These are phyloP conservation scores for Tylopilus sp. DNA, from an alignment of 1,284 basidiomycete genomes.

Conservation along the genomic window DNA sequence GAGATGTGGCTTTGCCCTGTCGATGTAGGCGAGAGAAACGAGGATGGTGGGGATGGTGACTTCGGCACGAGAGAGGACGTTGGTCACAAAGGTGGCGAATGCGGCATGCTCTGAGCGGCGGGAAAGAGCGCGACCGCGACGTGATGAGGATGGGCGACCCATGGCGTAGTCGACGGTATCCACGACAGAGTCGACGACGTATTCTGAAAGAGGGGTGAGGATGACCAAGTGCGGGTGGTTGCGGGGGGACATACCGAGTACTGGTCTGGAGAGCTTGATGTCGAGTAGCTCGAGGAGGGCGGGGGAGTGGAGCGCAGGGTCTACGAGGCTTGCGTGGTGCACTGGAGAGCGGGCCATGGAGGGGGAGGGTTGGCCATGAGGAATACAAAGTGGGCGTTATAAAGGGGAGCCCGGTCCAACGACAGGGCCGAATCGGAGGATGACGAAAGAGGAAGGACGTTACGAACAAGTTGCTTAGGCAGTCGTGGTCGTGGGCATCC, in stretches of 20 bases:
- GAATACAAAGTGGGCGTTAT: conserved; percentile 22
- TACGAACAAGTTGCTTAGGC: too few species aligned
- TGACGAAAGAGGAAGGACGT: conserved; percentile 29
- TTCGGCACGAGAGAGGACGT: conserved; percentile 65
- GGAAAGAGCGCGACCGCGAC: conserved; percentile 44
- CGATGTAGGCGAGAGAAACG: conserved; percentile 64
- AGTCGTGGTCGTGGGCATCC: too few species aligned
- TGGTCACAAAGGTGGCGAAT: conserved; percentile 59
- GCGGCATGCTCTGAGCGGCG: conserved; percentile 49
- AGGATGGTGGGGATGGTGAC: conserved; percentile 61
- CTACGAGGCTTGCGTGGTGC: conserved; percentile 61
- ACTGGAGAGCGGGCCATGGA: conserved; percentile 36
- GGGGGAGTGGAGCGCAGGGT: conserved; percentile 55
- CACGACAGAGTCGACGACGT: conserved; percentile 59
- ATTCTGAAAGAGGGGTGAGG: conserved; percentile 43
- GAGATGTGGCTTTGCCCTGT: conserved; percentile 66
- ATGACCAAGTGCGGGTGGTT: background rate
- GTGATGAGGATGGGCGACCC: conserved; percentile 53
- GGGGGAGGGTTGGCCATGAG: conserved; percentile 4
- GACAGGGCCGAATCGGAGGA: conserved; percentile 34
- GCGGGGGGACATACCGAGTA: conserved; percentile 53
- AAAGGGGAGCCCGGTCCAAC: conserved; percentile 28
- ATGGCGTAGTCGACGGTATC: conserved; percentile 73
- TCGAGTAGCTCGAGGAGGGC: conserved; percentile 62
- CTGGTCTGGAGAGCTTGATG: conserved; percentile 50